Evolutionary conservation across 108 stramenopile species (phyloP).

Genomic region (Pseudonitzschia multistriata): DNA sequence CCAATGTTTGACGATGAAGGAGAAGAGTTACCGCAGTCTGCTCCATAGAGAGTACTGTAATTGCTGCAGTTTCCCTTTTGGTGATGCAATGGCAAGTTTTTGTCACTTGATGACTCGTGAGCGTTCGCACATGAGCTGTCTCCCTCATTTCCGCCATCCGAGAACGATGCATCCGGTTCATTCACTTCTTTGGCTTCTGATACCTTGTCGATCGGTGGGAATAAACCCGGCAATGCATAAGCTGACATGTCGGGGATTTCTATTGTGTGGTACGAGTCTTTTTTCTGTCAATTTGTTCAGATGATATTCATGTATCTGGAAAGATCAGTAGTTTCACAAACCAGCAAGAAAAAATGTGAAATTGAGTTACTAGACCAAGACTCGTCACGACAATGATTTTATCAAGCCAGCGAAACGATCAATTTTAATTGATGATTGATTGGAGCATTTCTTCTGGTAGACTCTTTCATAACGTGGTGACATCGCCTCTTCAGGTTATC

Average conservation of each 20-base stretch:
- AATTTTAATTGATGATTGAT: neutral
- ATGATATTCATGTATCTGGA: too few species aligned
- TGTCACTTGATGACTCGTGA: neutral
- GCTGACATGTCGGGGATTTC: slow-evolving; percentile 34
- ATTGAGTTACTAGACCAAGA: neutral
- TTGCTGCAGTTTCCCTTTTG: neutral
- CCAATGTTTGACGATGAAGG: neutral
- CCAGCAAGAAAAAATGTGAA: neutral
- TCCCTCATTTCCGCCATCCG: neutral
- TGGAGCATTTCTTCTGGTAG: neutral
- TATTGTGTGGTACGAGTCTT: too few species aligned
- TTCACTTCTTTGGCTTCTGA: neutral
- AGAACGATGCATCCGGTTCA: neutral
- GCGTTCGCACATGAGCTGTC: neutral
- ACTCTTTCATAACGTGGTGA: neutral
- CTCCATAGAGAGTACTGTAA: neutral
- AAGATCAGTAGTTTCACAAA: neutral
- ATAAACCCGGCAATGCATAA: slow-evolving; percentile 43
- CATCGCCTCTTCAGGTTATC: neutral
- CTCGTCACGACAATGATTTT: neutral
- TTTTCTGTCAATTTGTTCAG: too few species aligned
- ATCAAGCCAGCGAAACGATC: neutral
- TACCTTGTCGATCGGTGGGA: slow-evolving; percentile 25
- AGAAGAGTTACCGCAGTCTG: neutral
- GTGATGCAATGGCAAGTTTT: slow-evolving; percentile 15